phyloP scores from a whole-genome alignment of 176 grass and related monocot genomes.

The Secale cereale region DNA sequence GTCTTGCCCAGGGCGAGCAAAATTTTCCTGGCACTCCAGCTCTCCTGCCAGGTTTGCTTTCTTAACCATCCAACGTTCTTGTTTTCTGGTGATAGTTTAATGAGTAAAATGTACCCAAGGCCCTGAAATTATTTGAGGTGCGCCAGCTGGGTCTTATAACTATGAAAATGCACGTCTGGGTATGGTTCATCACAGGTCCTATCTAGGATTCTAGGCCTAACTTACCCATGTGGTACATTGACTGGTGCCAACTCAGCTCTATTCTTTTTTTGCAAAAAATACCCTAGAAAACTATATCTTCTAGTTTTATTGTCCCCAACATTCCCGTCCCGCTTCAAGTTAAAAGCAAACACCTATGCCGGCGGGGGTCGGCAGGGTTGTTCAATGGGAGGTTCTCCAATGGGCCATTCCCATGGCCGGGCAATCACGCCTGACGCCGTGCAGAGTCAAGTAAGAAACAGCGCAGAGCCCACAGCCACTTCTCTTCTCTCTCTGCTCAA shows the following conservation, averaged over 20 bases:
- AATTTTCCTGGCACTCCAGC: conserved; percentile 95
- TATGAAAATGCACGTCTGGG: neutral
- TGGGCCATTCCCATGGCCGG: neutral
- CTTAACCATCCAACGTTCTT: neutral
- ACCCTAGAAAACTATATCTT: neutral
- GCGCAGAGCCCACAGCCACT: conserved; percentile 23
- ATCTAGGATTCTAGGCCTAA: neutral
- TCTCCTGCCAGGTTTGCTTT: conserved; percentile 78
- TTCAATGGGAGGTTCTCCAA: neutral
- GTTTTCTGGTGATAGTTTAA: conserved; percentile 11
- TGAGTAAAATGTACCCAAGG: neutral
- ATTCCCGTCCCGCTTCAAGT: neutral
- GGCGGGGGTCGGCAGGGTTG: neutral
- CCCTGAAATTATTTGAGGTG: neutral
- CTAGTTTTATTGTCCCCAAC: neutral
- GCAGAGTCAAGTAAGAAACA: neutral
- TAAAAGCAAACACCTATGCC: neutral
- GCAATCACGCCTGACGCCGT: neutral
- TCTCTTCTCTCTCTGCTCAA: conserved; percentile 18
- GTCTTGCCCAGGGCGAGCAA: conserved; percentile 73
- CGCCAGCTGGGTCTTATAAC: neutral
- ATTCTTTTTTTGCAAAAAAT: neutral
- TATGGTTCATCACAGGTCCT: neutral
- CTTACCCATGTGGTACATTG: neutral
- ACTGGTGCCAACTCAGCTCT: neutral